phyloP scores from a whole-genome alignment of 192 early-diverging fungal genomes.

The Chytriomyces sp. region DNA sequence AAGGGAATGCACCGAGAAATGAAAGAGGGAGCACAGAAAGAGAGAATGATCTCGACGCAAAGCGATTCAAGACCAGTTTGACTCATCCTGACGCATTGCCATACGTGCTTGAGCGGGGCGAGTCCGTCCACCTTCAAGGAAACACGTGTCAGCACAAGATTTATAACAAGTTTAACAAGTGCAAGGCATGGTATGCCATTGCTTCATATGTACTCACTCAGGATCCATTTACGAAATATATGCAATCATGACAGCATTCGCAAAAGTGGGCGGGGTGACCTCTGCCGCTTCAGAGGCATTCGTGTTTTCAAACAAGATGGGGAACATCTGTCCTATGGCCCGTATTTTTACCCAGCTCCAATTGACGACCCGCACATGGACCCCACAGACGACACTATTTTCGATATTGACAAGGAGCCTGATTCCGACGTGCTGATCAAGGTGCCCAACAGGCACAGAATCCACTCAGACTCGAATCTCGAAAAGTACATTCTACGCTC shows the following conservation, averaged over 20 bases:
- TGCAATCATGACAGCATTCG: not conserved
- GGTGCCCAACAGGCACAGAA: conserved; percentile 3
- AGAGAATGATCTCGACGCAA: too few species aligned
- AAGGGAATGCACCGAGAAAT: too few species aligned
- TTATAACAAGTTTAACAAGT: not conserved
- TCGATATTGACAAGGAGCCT: not conserved
- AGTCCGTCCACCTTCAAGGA: too few species aligned
- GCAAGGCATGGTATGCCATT: not conserved
- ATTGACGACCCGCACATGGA: too few species aligned
- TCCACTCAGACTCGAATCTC: not conserved
- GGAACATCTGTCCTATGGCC: conserved; percentile 14
- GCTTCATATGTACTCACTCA: not conserved
- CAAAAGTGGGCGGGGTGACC: conserved; percentile 7
- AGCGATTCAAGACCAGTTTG: too few species aligned
- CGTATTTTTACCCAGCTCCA: not conserved
- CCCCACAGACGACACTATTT: too few species aligned
- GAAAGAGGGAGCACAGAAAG: too few species aligned
- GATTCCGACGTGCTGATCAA: not conserved
- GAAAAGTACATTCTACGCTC: conserved; percentile 24
- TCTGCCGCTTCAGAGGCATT: conserved; percentile 19
- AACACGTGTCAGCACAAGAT: too few species aligned
- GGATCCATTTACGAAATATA: not conserved
- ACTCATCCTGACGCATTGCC: too few species aligned
- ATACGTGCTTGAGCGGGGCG: too few species aligned
- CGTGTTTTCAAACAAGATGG: conserved; percentile 9